A percentile compares a stretch with the other conserved stretches of the same genome.
phyloP scores from a whole-genome alignment of 208 protist species.

The Naegleria lovaniensis region DNA sequence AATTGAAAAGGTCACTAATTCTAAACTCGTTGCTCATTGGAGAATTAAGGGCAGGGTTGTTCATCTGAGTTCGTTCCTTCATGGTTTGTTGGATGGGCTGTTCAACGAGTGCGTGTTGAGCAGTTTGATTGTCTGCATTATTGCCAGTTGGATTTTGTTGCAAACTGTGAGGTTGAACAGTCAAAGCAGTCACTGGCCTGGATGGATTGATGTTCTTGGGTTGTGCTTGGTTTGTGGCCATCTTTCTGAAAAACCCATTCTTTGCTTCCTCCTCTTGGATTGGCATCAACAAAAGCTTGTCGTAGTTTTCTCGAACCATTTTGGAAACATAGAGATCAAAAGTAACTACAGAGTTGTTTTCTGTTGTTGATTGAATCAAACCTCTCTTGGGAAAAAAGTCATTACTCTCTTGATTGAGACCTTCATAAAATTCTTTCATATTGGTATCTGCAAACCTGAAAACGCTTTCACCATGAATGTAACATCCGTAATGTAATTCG shows the following conservation, averaged over 20 bases:
- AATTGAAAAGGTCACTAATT: not conserved
- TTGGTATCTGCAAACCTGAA: constrained; percentile 70
- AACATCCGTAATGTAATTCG: constrained; percentile 71
- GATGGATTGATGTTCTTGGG: no score
- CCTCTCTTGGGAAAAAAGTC: not conserved
- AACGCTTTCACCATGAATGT: constrained; percentile 79
- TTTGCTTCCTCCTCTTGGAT: not conserved
- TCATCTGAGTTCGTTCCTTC: not conserved
- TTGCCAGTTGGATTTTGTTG: not conserved
- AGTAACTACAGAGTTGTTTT: not conserved
- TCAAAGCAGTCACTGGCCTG: not conserved
- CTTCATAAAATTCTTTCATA: constrained; percentile 45
- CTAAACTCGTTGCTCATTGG: not conserved
- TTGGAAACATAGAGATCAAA: not conserved
- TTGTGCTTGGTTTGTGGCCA: not conserved
- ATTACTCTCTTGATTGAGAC: not conserved
- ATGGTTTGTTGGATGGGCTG: not conserved
- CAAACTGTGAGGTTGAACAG: not conserved
- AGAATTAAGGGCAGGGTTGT: not conserved
- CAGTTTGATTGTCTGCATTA: not conserved
- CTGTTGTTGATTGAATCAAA: not conserved
- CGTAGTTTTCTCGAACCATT: not conserved
- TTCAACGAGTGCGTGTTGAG: not conserved
- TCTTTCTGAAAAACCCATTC: not conserved
- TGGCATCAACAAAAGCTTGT: not conserved